Base-by-base conservation (phyloP, 2,329 filamentous ascomycete genomes). In the Fusarium sp. region DNA sequence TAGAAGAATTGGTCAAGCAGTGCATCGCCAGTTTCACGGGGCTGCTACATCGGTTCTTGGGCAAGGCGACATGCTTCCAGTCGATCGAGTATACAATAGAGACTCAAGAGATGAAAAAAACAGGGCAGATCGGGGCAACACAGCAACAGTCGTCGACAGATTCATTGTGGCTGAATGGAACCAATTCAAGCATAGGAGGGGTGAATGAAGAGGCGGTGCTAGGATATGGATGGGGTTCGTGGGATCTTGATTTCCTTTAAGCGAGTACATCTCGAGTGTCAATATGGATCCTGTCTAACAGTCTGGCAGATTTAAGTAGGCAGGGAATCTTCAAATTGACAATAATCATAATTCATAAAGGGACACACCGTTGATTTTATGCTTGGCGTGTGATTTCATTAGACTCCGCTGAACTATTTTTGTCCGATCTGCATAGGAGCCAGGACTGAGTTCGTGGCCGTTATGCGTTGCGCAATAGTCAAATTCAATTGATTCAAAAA, bases 21-120 rank as follows among this genome's bases (percentile, higher is more conserved):
- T 70, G 60, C 21, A 71, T 75, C 23, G 26, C 59, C 5, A 66
- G 55, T 8, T 70, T 79, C 13, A 69, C 71, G 8, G 50, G 57
- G 13, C 41, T 80, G 41, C 72, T 80, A 66, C 75, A 77, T 41
- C 76, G 77, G n/a, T 75, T 76, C 5, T 61, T 80, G 6, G 79
- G 79, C 4, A 76, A 74, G 55, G 76, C 79, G 18, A 79, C 77
- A 12, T 79, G 73, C 26, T 75, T 75, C 28, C 68, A 75, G 50
- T 63, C 57, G 11, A 52, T 75, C 15, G 54, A 71, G 24, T 75
- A 70, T 43, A 61, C 56, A 26, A 56, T 58, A 10, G 73, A 73
- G 53, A 35, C 55, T n/a, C 68, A 66, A 26, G 61, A 63, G 23
- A 18, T 58, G 8, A 64, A 67, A 31, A 60, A 53, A 9, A 43